Percentiles rank a stretch among this genome's conserved stretches.
phyloP scores from a whole-genome alignment of 148 eudicot genomes.

The Drosera capensis region DNA sequence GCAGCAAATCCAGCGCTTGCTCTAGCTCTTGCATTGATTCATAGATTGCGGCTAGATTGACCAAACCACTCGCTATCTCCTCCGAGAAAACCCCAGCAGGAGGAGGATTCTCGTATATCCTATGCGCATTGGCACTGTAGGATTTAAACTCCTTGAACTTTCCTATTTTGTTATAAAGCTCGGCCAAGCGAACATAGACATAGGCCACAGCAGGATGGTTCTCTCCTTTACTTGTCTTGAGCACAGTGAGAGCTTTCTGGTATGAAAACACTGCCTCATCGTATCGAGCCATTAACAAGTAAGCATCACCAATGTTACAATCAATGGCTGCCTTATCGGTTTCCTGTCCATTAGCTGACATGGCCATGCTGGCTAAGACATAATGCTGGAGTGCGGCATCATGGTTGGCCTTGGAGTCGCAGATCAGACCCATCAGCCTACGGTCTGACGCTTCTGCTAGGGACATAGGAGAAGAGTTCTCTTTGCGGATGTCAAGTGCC shows the following conservation, averaged over 20 bases:
- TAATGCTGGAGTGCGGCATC: constrained; percentile 73
- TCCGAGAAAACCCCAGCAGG: constrained; percentile 23
- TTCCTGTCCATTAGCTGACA: constrained; percentile 44
- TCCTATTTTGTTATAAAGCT: constrained; percentile 59
- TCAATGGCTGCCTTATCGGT: constrained; percentile 50
- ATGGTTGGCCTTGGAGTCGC: constrained; percentile 56
- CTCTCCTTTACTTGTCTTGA: constrained; percentile 41
- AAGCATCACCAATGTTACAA: constrained; percentile 63
- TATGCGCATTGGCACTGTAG: constrained; percentile 50
- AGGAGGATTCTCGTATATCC: constrained; percentile 30
- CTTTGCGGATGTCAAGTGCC: constrained; percentile 56
- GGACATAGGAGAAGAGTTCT: constrained; percentile 30
- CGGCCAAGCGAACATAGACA: constrained; percentile 67
- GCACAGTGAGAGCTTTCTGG: constrained; percentile 46
- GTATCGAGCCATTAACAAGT: constrained; percentile 50
- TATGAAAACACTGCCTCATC: constrained; percentile 63
- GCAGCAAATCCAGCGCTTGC: constrained; percentile 36
- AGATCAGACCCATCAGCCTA: constrained; percentile 68
- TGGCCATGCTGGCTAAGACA: constrained; percentile 42
- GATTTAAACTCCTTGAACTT: constrained; percentile 51
- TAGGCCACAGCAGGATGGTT: constrained; percentile 49
- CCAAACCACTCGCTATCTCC: constrained; percentile 53
- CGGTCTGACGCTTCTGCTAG: constrained; percentile 65
- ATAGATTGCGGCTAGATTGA: constrained; percentile 52
- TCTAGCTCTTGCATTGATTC: constrained; percentile 60